Evolutionary conservation across 257 asterid genomes (phyloP).

Genomic region (Solanum virginianum): DNA sequence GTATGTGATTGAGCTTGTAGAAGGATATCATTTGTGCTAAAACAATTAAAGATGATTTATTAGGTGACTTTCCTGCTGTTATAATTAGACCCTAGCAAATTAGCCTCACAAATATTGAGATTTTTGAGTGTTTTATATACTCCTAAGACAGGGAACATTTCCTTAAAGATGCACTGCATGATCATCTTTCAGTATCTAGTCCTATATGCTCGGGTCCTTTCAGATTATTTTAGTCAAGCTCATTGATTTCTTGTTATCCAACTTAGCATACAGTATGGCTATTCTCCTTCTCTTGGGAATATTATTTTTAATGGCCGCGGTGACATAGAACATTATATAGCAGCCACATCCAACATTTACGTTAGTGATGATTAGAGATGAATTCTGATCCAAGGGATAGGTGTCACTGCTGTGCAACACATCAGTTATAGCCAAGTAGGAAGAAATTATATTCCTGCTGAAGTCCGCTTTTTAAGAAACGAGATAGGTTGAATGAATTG

Average conservation of each 20-base stretch:
- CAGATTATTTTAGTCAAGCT: background rate
- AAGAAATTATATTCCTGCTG: background rate
- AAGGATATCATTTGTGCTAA: background rate
- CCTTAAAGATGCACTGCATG: background rate
- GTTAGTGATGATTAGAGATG: background rate
- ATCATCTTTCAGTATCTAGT: background rate
- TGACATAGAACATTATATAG: background rate
- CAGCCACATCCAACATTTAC: background rate
- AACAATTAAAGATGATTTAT: background rate
- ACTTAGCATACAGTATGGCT: background rate
- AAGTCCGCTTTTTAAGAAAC: background rate
- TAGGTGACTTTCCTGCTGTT: background rate
- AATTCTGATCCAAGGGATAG: background rate
- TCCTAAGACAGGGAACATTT: background rate
- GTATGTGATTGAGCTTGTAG: background rate
- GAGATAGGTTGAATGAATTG: background rate
- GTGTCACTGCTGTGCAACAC: background rate
- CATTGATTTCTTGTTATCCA: background rate
- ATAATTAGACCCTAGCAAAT: background rate
- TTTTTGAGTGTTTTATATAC: background rate
- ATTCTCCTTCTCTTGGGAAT: background rate
- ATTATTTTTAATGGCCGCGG: background rate
- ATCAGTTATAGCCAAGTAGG: background rate
- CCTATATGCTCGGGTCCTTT: background rate
- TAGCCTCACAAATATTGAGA: background rate